Evolutionary conservation across 2,329 filamentous ascomycete genomes (phyloP).

Genomic region (Talaromyces sp.): DNA sequence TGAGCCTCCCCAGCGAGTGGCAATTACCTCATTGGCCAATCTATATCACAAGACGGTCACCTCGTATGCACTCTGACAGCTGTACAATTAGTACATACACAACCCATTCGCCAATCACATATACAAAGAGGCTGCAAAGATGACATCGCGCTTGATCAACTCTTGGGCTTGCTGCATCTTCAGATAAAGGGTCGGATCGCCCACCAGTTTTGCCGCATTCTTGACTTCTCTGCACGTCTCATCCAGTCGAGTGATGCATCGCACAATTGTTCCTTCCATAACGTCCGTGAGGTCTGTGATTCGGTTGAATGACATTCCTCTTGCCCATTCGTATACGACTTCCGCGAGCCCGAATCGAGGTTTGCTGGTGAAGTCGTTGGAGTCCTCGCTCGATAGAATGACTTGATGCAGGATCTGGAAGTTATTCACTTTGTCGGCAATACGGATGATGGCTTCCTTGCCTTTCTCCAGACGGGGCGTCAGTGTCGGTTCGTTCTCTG

Average conservation of each 20-base stretch:
- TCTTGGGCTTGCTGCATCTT: slow-evolving; percentile 99
- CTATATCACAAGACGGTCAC: neutral
- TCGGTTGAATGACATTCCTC: slow-evolving; percentile 96
- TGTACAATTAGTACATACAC: neutral
- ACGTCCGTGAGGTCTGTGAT: slow-evolving; percentile 96
- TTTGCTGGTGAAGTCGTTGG: slow-evolving; percentile 83
- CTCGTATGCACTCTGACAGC: neutral
- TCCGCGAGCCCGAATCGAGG: slow-evolving; percentile 93
- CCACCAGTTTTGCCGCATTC: slow-evolving; percentile 92
- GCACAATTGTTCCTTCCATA: slow-evolving; percentile 92
- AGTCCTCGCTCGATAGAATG: slow-evolving; percentile 82
- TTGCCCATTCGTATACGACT: slow-evolving; percentile 97
- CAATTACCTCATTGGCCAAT: slow-evolving; percentile 2
- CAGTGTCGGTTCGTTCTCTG: slow-evolving; percentile 72
- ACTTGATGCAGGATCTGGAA: slow-evolving; percentile 90
- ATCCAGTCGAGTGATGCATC: slow-evolving; percentile 88
- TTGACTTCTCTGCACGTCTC: slow-evolving; percentile 97
- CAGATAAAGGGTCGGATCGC: slow-evolving; percentile 84
- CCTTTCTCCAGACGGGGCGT: slow-evolving; percentile 79
- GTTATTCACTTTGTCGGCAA: slow-evolving; percentile 88
- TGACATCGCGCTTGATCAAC: slow-evolving; percentile 94
- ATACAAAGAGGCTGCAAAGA: slow-evolving; percentile 81
- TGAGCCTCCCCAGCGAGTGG: neutral
- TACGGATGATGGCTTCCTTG: slow-evolving; percentile 78
- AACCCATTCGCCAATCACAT: slow-evolving; percentile 53